Base-by-base conservation (phyloP, 2,329 filamentous ascomycete species). In the Colletotrichum graminicola region DNA sequence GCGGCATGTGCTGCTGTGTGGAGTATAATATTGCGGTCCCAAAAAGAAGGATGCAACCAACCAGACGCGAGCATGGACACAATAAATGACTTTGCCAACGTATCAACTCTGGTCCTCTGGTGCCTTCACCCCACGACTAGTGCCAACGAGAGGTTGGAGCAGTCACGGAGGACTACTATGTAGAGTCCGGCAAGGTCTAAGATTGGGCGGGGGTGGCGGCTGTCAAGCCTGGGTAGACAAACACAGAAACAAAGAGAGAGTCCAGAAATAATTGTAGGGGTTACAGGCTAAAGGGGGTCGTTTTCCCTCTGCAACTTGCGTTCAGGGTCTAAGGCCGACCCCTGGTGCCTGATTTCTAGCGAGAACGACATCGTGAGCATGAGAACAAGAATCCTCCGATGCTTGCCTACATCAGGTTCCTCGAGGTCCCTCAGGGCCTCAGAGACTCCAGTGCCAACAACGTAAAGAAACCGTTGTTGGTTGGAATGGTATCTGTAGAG, bases 31-130 rank as follows among this genome's bases (percentile, higher is more conserved):
- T 56, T 56, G 21, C 32, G 21, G n/a, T 16, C 21, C 5, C 12
- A 14, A 29, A 26, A 41, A 23, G 34, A 52, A 39, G 60, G 29
- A 34, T 32, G 60, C 21, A 18, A 10, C 18, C 43, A 26, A 45
- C 43, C 43, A 59, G 63, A 29, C 47, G 39, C 56, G 10, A 21
- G 66, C 60, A 67, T 43, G 41, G 49, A 52, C 57, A 49, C 32
- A 18, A 41, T 16, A 23, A 49, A 56, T 23, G 60, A 26, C 59
- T 52, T 57, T 23, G 60, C 51, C 66, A 26, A 32, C 3, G 5
- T 60, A n/a, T 57, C 12, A 26, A 39, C 54, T 57, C n/a, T 57
- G 54, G 34, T 26, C n/a, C 12, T 41, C 14, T 36, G 23, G 54
- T 57, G 34, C 34, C 34, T 57, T 47, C 10, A 34, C n/a, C 54